These are phyloP conservation scores for Debaryomyces robertsiae DNA, from an alignment of 1,139 yeast species.

Conservation along the genomic window DNA sequence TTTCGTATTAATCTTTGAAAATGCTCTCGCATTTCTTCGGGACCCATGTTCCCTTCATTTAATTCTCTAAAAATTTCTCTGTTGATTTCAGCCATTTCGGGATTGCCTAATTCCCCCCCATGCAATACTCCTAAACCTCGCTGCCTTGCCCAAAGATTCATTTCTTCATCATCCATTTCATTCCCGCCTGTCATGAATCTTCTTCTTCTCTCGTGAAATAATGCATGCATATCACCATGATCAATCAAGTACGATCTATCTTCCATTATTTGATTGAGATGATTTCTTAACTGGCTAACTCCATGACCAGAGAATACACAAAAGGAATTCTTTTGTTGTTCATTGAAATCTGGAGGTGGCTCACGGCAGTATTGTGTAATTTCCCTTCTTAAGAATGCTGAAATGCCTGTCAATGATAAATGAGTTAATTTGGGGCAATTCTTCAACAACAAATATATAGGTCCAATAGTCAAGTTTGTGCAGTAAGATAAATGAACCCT, in stretches of 20 bases:
- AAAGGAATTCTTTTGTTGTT: conserved; percentile 80
- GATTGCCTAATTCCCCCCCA: conserved; percentile 20
- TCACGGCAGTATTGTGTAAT: conserved; percentile 86
- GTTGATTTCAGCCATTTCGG: conserved; percentile 34
- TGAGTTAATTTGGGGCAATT: conserved; percentile 88
- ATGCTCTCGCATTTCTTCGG: conserved; percentile 44
- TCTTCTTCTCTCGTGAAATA: conserved; percentile 37
- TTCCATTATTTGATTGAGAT: conserved; percentile 52
- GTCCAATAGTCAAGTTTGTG: conserved; percentile 71
- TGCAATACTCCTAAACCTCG: conserved; percentile 38
- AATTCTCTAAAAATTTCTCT: conserved; percentile 40
- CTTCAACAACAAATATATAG: conserved; percentile 70
- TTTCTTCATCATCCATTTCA: conserved; percentile 29
- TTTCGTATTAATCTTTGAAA: conserved; percentile 37
- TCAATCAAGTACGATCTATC: conserved; percentile 45
- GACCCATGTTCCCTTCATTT: conserved; percentile 36
- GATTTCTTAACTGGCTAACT: conserved; percentile 69
- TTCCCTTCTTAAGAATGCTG: conserved; percentile 83
- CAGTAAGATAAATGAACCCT: conserved; percentile 94
- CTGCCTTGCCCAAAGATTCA: conserved; percentile 36
- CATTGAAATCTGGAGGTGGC: conserved; percentile 94
- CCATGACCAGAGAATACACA: conserved; percentile 96
- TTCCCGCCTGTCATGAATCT: conserved; percentile 26
- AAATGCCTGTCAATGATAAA: conserved; percentile 84
- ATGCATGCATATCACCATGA: conserved; percentile 40